Conservation (phyloP, 169 alveolate species). For the Plasmodium blacklocki region DNA sequence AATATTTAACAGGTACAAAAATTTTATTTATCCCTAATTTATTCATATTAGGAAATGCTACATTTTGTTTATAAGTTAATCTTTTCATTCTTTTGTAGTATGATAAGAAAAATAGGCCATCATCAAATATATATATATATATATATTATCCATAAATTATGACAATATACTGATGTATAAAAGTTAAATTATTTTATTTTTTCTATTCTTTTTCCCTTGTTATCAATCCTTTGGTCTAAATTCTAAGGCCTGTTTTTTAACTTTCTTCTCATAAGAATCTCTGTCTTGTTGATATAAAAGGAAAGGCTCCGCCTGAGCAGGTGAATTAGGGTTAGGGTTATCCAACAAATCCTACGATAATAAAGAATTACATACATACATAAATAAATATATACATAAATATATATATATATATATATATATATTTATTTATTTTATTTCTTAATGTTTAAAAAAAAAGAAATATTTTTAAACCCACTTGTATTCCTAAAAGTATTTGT, state of each 20-base stretch:
- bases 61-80: too few relatives aligned
- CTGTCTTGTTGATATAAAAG: constrained; percentile 93
- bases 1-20: too few relatives aligned
- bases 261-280: constrained; percentile 90
- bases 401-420: background rate
- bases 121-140: background rate
- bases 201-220: too few relatives aligned
- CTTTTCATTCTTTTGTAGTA: too few relatives aligned
- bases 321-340: constrained; percentile 97
- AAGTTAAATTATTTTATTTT: background rate
- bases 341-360: constrained; percentile 93
- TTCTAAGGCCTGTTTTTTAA: constrained; percentile 85
- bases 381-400: background rate
- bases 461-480: constrained; percentile 78
- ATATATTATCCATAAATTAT: background rate
- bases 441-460: background rate
- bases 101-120: too few relatives aligned
- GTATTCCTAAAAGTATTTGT: constrained; percentile 97
- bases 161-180: too few relatives aligned
- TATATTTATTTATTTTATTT: background rate
- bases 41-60: too few relatives aligned
- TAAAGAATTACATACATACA: background rate
- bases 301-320: constrained; percentile 98
- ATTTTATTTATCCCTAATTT: too few relatives aligned
- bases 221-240: constrained; percentile 79